Evolutionary conservation across 805 yeast species (phyloP), one percentile per base, ranked within the genome.

Genomic region (Candida sithepensis): DNA sequence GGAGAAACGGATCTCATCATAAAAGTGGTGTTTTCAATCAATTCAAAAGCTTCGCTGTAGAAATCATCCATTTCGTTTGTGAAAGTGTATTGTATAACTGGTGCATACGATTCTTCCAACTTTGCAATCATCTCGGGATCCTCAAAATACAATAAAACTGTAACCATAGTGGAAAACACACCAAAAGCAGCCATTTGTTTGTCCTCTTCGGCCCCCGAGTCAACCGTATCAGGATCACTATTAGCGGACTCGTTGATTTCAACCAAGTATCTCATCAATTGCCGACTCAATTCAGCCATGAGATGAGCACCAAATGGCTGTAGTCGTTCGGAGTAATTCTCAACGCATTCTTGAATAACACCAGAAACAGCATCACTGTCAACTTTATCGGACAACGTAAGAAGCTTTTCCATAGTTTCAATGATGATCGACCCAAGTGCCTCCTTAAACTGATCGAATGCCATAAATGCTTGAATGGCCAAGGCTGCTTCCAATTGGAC

Each of bases 321-420:
- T 56, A 92, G 73, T 66, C 92, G 95, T 54, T 84, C 87, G 4
- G 96, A 77, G 66, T 85, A 94, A 49, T 79, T 81, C 61, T 91
- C 97, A 26, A 92, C 97, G 63, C 94, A 85, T 58, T 91, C 97
- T 71, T 92, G 98, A 85, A 92, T 89, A 6, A 92, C 96, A 21
- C 85, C 86, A 20, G 96, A 81, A 24, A 94, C 77, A 2, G 90
- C 79, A 61, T 94, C 99, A 48, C 85, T 82, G 59, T 92, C 99
- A 54, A 91, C 81, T 49, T 83, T 82, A 59, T 88, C 84, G 3
- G 96, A 83, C 41, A 92, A 68, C 9, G 76, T 78, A 54, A 92
- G 71, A 48, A 94, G 71, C 54, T 78, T 82, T 52, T 89, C 88
- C 88, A 94, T 88, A 1, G 91, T 81, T 33, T 86, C 87, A 28